Evolutionary conservation across 164 flowering plant species (phyloP).

Genomic region (Nymphaea colorata): DNA sequence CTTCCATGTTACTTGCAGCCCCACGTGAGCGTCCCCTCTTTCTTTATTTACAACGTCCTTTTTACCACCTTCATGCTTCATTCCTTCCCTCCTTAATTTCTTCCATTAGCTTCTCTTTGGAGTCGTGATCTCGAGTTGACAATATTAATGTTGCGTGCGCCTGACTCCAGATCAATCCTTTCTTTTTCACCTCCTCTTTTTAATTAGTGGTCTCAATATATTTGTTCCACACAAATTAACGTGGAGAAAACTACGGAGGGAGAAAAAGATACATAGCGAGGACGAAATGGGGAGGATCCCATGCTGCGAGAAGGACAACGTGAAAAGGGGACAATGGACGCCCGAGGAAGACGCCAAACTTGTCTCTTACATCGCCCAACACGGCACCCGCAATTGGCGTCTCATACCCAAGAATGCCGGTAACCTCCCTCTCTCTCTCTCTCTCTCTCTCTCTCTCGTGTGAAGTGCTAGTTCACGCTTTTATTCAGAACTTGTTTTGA

Average conservation of each 20-base stretch:
- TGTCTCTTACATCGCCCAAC: conserved; percentile 84
- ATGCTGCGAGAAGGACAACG: conserved; percentile 95
- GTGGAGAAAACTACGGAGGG: too few species aligned
- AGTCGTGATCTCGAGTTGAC: too few species aligned
- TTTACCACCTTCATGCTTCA: neutral
- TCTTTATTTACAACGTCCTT: conserved; percentile 6
- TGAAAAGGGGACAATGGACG: conserved; percentile 95
- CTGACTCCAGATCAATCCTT: neutral
- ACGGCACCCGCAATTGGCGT: conserved; percentile 97
- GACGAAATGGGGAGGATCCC: conserved; percentile 78
- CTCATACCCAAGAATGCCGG: conserved; percentile 97
- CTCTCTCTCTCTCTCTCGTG: neutral
- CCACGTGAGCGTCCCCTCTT: conserved; percentile 14
- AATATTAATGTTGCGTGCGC: too few species aligned
- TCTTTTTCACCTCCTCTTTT: neutral
- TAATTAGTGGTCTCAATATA: neutral
- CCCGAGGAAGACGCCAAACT: conserved; percentile 97
- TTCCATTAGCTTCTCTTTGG: neutral
- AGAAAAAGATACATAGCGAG: too few species aligned
- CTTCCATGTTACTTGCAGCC: neutral
- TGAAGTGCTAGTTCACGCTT: neutral
- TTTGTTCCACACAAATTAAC: neutral
- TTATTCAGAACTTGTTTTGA: neutral
- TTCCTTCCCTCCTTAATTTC: neutral
- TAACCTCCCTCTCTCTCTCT: conserved; percentile 6